Evolutionary conservation across 2,329 filamentous ascomycete genomes (phyloP), one percentile per base, ranked within the genome.

Genomic region (Pseudocercospora crystallina): DNA sequence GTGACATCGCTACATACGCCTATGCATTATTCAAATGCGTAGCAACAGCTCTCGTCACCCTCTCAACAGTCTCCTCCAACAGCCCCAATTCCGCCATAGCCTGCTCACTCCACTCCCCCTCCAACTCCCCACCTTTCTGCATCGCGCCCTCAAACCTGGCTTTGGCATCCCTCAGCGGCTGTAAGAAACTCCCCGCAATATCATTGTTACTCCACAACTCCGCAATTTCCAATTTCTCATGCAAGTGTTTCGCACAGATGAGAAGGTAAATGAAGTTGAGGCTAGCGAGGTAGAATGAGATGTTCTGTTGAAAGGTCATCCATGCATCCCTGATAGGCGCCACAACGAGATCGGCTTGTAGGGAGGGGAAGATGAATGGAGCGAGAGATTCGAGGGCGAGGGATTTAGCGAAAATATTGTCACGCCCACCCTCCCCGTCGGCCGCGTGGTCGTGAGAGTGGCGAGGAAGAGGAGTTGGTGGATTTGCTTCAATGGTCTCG

Each of bases 211-310:
- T 65, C 56, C 75, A 72, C 36, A 78, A 46, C n/a, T 71, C 67
- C 5, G 62, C 63, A 2, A 83, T 71, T 31, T 76, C 73, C 1
- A 84, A 67, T 1, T 63, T 62, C 14, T 71, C 62, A 30, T 77
- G 75, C 1, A 83, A 66, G 12, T 73, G 68, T 10, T 70, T 61
- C 0, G 80, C 80, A 1, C 73, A 73, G 2, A 82, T 67, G 1
- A 84, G 68, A 0, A 83, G 65, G 59, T 80, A 82, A 59, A 83
- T 78, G n/a, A 84, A 75, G 56, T 79, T 84, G 30, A 84, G 69
- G 0, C 75, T 73, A 1, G 80, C 75, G 17, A 83, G 76, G 54
- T 80, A 78, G 59, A 80, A 79, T 1, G 73, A 73, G 32, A 80
- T 68, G 14, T 80, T 78, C 33, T 77, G 74, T 15, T 73, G 71